Conservation (phyloP, 805 yeast species). For the Candida ulmi region DNA sequence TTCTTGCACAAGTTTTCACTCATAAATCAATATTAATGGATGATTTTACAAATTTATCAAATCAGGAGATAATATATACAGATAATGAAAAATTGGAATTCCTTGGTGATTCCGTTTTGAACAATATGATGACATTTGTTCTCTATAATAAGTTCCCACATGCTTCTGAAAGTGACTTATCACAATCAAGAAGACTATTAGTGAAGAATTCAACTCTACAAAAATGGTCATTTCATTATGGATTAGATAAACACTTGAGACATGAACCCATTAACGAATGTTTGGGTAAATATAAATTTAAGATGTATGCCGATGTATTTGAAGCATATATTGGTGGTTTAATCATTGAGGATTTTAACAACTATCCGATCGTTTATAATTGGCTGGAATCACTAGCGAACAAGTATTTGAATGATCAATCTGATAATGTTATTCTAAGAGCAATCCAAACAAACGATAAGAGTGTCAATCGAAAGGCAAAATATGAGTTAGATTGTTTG, state of each 20-base stretch:
- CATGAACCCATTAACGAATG: constrained; percentile 43
- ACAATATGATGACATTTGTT: constrained; percentile 61
- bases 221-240: constrained; percentile 65
- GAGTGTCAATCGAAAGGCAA: constrained; percentile 58
- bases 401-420: constrained; percentile 31
- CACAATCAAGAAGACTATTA: constrained; percentile 61
- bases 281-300: constrained; percentile 50
- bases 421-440: constrained; percentile 4
- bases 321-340: constrained; percentile 94
- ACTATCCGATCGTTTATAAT: constrained; percentile 41
- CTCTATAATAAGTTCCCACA: constrained; percentile 61
- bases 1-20: constrained; percentile 68
- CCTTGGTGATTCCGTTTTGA: constrained; percentile 82
- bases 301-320: constrained; percentile 81
- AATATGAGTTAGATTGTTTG: constrained; percentile 67
- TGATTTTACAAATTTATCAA: constrained; percentile 48
- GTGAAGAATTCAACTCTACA: constrained; percentile 70
- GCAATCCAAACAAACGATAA: constrained; percentile 6
- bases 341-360: constrained; percentile 46
- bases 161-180: constrained; percentile 75
- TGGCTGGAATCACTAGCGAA: constrained; percentile 53
- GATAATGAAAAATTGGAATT: constrained; percentile 90
- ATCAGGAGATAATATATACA: constrained; percentile 48
- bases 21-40: constrained; percentile 71
- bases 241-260: constrained; percentile 52